Conservation (phyloP, 139 green algal species). For the Chlamydomonas incerta region DNA sequence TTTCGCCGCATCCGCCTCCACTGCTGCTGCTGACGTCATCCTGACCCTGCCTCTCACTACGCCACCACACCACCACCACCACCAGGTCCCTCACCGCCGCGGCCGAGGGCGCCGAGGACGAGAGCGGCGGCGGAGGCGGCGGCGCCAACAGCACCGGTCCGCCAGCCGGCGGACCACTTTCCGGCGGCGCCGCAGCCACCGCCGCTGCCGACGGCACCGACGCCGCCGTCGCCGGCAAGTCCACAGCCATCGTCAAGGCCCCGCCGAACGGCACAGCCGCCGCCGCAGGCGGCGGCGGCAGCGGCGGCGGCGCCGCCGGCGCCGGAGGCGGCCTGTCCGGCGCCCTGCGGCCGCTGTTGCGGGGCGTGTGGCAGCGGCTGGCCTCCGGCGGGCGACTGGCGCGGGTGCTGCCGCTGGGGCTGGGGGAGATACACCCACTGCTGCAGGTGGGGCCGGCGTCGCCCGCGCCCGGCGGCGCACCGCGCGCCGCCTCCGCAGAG, state of each 20-base stretch:
- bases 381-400: background rate
- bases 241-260: background rate
- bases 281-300: background rate
- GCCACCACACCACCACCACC: no score
- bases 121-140: no score
- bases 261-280: background rate
- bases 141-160: no score
- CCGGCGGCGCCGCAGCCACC: no score
- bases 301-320: background rate
- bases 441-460: slow-evolving; percentile 6
- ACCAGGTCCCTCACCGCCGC: no score
- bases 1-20: no score
- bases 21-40: no score
- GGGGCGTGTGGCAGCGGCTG: slow-evolving; percentile 8
- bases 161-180: no score
- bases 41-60: no score
- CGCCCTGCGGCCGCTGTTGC: no score
- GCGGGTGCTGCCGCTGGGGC: slow-evolving; percentile 12
- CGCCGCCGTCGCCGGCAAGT: background rate
- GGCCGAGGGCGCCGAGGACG: no score
- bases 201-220: no score
- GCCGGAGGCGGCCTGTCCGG: background rate
- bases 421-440: slow-evolving; percentile 1
- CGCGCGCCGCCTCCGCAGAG: slow-evolving; percentile 3
- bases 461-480: background rate